Evolutionary conservation across 495 filamentous ascomycete species (phyloP), one percentile per base, ranked within the genome.

Genomic region (Penicillium turbatum): DNA sequence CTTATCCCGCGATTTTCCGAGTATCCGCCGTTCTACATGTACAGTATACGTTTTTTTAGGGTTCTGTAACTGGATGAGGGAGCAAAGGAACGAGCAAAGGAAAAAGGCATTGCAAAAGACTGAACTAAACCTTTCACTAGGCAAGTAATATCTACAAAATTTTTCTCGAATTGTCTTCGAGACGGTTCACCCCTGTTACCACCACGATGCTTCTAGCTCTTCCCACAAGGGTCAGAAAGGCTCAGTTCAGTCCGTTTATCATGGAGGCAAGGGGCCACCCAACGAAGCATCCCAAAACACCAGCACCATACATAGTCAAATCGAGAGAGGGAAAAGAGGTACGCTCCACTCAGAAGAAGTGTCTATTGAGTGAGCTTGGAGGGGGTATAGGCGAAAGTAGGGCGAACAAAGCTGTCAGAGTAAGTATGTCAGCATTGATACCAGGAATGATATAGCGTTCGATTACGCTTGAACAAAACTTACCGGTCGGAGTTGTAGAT

Each of bases 401-500:
- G 71, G 58, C 73, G 75, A 55, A 76, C 58, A 57, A 76, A 78
- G 60, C 75, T 78, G 56, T 24, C 6, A 31, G 51, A 10, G 32
- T 46, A 27, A 30, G 24, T 36, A 27, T 0, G 36, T 40, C 41
- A 48, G 35, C 11, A 55, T 13, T 11, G 29, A 12, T 31, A 0
- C 19, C 2, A 7, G 12, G 8, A 36, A 38, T 13, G 26, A 26
- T 26, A 12, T 13, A 19, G 13, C 27, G 10, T 24, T n/a, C 16
- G 9, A 48, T 3, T 13, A 39, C 4, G 24, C 30, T 3, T 27
- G 5, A 41, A 29, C 31, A 5, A 17, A 46, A 78, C 90, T 39
- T 79, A 95, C 92, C 86, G 76, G 61, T 95, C 90, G 54, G 83
- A 85, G 76, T 97, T 82, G 71, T 97, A 98, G 30, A 93, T 81